Conservation (phyloP, 306 rosid species). For the Inga laurina region DNA sequence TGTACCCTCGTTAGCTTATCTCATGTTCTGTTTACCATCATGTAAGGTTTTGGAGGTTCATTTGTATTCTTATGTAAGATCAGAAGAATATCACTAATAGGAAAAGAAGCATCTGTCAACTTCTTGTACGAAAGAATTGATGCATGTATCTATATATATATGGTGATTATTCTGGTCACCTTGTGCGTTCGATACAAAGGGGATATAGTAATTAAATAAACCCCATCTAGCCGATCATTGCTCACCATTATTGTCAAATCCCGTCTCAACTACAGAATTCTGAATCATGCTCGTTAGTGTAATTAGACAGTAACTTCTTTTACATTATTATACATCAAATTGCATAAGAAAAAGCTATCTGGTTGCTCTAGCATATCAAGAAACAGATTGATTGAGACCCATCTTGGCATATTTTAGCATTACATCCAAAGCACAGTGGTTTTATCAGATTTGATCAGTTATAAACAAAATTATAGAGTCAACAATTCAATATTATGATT, state of each 20-base stretch:
- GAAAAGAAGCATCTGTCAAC: neutral
- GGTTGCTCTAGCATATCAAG: neutral
- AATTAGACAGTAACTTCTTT: no score
- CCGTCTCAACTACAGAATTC: neutral
- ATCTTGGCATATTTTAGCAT: neutral
- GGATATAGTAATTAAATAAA: neutral
- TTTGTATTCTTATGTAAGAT: no score
- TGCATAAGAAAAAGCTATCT: no score
- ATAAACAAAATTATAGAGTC: no score
- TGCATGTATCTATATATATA: no score
- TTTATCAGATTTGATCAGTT: neutral
- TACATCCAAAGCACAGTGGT: neutral
- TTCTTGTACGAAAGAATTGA: neutral
- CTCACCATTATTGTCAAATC: neutral
- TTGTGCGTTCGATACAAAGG: neutral
- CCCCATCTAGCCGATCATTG: neutral
- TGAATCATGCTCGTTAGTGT: no score
- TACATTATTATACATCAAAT: no score
- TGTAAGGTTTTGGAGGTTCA: neutral
- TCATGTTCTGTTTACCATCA: neutral
- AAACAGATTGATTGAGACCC: neutral
- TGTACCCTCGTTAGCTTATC: constrained; percentile 25
- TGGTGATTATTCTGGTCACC: neutral
- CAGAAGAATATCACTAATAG: no score
- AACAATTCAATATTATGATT: no score